Base-by-base conservation (phyloP, 306 rosid species). In the Medicago lupulina region DNA sequence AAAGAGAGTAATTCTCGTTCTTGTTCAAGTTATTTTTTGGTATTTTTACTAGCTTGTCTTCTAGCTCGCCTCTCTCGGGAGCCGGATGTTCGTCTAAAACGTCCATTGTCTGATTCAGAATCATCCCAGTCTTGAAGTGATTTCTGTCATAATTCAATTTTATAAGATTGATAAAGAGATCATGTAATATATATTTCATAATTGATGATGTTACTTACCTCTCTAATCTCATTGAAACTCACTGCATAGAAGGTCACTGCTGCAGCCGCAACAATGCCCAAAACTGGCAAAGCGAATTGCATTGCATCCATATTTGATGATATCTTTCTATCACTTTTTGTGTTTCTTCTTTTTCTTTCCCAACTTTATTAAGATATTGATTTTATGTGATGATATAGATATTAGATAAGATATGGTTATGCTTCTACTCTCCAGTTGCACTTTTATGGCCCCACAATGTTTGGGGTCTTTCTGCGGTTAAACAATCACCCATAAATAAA, bases 201-300 rank as follows among this genome's bases (percentile, higher is more conserved):
- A 12, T 25, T 25, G 70, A 5, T 19, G 14, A 36, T 21, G 16
- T 16, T n/a, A 19, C 12, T 21, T 79, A 89, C 94, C 93, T 91
- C 92, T 79, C 88, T 85, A 7, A 89, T 15, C 82, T 89, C 97
- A 9, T 82, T 1, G 61, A 91, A 91, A 86, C 97, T 91, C 0
- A 91, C 95, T 3, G 81, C 97, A 60, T 89, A 89, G 81, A 89
- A 91, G 71, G 97, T 89, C 8, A 79, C 83, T 25, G 92, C 95
- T 16, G 97, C 94, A 34, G 89, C 97, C 0, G 86, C 97, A 19
- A 87, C 85, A 53, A 91, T 88, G 36, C 92, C 95, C 6, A 91
- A 44, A 54, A 89, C 18, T 9, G 95, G 95, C 3, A 91, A 78
- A 25, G 86, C 97, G 21, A 89, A 14, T 64, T 89, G 91, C 40